These are phyloP conservation scores for Prunus campanulata DNA, from an alignment of 306 rosid genomes.

Conservation along the genomic window DNA sequence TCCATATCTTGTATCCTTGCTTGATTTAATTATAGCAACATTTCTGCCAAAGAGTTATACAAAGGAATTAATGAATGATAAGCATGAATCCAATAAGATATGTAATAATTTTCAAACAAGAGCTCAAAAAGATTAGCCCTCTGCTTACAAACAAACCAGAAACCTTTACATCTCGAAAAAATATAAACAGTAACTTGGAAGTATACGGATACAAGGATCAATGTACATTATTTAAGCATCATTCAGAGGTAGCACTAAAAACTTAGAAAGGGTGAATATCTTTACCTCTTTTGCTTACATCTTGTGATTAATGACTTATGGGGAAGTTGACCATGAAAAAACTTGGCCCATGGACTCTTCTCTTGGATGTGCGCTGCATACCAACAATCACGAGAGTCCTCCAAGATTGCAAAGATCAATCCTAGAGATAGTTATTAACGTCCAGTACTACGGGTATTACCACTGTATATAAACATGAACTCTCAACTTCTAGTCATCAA, in stretches of 20 bases:
- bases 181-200: neutral
- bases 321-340: neutral
- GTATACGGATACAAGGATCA: neutral
- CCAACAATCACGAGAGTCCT: neutral
- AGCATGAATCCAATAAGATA: neutral
- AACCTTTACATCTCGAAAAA: neutral
- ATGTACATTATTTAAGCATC: neutral
- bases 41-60: constrained; percentile 46
- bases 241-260: neutral
- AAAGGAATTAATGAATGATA: constrained; percentile 6
- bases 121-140: neutral
- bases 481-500: neutral
- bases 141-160: neutral
- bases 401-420: neutral
- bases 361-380: neutral
- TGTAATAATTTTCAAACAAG: neutral
- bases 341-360: neutral
- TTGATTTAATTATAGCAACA: constrained; percentile 85
- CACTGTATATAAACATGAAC: neutral
- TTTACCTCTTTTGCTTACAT: neutral
- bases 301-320: neutral
- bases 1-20: constrained; percentile 84
- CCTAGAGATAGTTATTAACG: neutral
- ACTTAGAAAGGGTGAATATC: neutral
- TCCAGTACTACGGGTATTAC: neutral